Evolutionary conservation across 78 protist species (phyloP).

Genomic region (Mastigamoeba balamuthi): DNA sequence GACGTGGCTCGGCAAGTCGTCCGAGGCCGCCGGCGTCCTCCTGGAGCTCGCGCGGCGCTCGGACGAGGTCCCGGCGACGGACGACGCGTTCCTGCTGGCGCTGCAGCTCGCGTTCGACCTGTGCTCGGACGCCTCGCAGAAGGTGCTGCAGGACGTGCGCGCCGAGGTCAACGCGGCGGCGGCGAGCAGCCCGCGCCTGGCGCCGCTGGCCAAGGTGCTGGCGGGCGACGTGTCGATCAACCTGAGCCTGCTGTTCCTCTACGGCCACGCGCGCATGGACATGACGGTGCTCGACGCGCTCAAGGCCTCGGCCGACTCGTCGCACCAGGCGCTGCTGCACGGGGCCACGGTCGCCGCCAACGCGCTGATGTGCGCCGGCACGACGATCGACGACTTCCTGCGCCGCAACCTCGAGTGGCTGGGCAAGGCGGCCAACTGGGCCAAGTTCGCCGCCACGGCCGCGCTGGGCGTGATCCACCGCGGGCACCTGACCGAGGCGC

Average conservation of each 20-base stretch:
- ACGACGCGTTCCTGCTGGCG: constrained; percentile 55
- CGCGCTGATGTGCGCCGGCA: constrained; percentile 89
- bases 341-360: not conserved
- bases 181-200: not conserved
- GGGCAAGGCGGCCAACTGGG: constrained; percentile 87
- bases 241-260: not conserved
- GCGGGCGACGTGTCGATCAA: constrained; percentile 6
- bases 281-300: not conserved
- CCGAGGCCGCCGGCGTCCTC: constrained; percentile 12
- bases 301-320: not conserved
- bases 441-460: constrained; percentile 85
- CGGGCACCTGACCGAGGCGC: constrained; percentile 27
- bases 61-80: not conserved
- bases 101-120: constrained; percentile 90
- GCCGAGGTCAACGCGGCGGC: constrained; percentile 10
- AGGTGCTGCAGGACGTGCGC: constrained; percentile 37
- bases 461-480: constrained; percentile 85
- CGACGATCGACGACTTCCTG: constrained; percentile 89
- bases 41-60: constrained; percentile 10
- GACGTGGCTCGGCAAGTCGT: not conserved
- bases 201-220: not conserved
- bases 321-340: not conserved
- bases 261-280: not conserved
- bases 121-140: constrained; percentile 75
- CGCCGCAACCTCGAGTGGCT: constrained; percentile 94